These are phyloP conservation scores for Ophiosphaerella herpotricha DNA, from an alignment of 2,329 filamentous ascomycete genomes.

Conservation along the genomic window DNA sequence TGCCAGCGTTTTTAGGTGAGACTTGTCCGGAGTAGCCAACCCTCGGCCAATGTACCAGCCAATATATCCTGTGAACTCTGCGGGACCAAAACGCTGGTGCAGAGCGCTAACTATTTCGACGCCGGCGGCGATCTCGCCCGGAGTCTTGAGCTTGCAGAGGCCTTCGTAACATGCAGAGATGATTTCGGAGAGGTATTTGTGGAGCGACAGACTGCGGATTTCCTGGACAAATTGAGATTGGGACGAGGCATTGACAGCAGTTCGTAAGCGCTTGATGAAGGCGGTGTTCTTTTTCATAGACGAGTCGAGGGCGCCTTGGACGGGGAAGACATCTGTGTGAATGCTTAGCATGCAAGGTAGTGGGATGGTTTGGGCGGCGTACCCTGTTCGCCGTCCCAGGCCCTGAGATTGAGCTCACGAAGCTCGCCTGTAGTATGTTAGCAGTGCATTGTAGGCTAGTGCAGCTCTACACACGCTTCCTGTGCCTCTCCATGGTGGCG, in stretches of 20 bases:
- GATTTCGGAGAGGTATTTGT: constrained; percentile 97
- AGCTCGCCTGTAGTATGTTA: constrained; percentile 71
- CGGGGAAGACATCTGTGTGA: constrained; percentile 71
- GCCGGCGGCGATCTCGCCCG: constrained; percentile 87
- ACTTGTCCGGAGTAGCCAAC: constrained; percentile 87
- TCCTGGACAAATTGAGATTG: constrained; percentile 86
- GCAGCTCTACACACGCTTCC: constrained; percentile 49
- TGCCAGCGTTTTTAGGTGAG: constrained; percentile 75
- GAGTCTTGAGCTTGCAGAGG: constrained; percentile 85
- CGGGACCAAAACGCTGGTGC: constrained; percentile 89
- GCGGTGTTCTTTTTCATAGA: constrained; percentile 98
- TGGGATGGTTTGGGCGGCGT: constrained; percentile 27
- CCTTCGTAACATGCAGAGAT: constrained; percentile 96
- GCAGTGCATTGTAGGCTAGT: constrained; percentile 1
- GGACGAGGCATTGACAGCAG: constrained; percentile 79
- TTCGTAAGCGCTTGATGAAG: constrained; percentile 94
- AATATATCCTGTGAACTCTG: constrained; percentile 87
- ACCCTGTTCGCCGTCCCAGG: constrained; percentile 91
- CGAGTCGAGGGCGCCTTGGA: constrained; percentile 83
- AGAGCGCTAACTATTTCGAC: constrained; percentile 94
- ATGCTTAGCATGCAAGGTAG: constrained; percentile 21
- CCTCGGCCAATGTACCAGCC: constrained; percentile 92
- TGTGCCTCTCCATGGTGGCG: constrained; percentile 54
- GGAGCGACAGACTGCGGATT: constrained; percentile 84
- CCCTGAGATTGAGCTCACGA: constrained; percentile 82